Base-by-base conservation (phyloP, 2,329 filamentous ascomycete genomes). In the Colletotrichum navitas region DNA sequence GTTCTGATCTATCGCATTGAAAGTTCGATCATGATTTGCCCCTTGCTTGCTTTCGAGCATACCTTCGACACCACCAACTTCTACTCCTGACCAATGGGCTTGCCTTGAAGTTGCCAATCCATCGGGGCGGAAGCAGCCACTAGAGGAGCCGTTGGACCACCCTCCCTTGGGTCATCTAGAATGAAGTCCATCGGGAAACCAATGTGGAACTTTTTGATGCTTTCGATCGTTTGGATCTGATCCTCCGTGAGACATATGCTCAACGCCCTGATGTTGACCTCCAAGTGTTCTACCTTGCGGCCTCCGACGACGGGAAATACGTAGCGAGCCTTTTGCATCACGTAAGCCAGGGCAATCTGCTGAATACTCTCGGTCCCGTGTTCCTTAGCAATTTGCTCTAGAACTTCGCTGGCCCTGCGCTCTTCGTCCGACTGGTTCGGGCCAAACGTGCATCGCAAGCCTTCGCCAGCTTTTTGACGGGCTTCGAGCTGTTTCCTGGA, bases 351-450 rank as follows among this genome's bases (percentile, higher is more conserved):
- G 0, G 87, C 87, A 43, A 93, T 81, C 47, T 87, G 87, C 5
- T 90, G 91, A 60, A 93, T 85, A 41, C 86, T 82, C 1, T 76
- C 88, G 63, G 85, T 82, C 1, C 86, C 86, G 74, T 90, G 87
- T 71, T 85, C 82, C 10, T 84, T 83, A 0, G 88, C 89, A 10
- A 93, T 85, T 75, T 88, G 85, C 34, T 87, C 89, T 0, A 94
- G 83, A 0, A 88, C 88, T 36, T 83, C 84, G 62, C 86, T 88
- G 43, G 90, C 83, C 64, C 84, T 84, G 8, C 78, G 80, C 68
- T 89, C 86, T 0, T 86, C 81, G 36, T 88, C 85, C 3, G 82
- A 83, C 71, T 87, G 78, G 51, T 73, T 62, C 72, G 81, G 73
- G 24, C 56, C 63, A 2, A 76, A 68, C n/a, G 78, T 60, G 43